phyloP scores from a whole-genome alignment of 2,329 filamentous ascomycete species.

The Daldinia eschscholtzii region DNA sequence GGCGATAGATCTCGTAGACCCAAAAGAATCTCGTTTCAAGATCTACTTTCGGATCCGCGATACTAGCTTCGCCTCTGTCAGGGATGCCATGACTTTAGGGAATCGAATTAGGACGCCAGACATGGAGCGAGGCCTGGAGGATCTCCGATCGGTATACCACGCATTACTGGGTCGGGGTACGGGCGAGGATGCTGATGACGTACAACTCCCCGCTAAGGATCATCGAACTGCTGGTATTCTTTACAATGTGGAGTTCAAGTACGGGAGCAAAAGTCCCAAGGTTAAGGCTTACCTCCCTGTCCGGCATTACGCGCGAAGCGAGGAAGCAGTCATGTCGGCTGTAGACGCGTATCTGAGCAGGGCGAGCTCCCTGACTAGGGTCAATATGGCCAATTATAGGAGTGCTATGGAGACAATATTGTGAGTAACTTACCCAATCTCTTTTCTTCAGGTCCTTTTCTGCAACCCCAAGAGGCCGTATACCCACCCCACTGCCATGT shows the following conservation, averaged over 20 bases:
- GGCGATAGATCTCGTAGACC: slow-evolving; percentile 4
- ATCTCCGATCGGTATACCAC: slow-evolving; percentile 1
- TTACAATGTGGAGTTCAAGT: slow-evolving; percentile 8
- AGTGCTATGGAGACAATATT: slow-evolving; percentile 2
- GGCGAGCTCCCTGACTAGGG: neutral
- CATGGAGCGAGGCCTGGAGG: neutral
- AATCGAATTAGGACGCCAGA: neutral
- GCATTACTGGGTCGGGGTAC: neutral
- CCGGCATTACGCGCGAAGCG: slow-evolving; percentile 5
- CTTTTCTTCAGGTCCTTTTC: neutral
- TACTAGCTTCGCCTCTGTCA: slow-evolving; percentile 7
- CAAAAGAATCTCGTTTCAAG: slow-evolving; percentile 7
- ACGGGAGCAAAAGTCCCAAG: slow-evolving; percentile 6
- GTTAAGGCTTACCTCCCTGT: slow-evolving; percentile 10
- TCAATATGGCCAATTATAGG: neutral
- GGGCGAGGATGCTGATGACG: neutral
- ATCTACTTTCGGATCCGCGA: slow-evolving; percentile 9
- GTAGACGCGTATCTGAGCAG: neutral
- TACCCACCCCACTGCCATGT: too few species aligned
- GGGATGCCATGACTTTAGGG: neutral
- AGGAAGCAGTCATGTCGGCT: slow-evolving; percentile 3
- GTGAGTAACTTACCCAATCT: neutral
- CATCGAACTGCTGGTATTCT: slow-evolving; percentile 7
- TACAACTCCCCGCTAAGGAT: slow-evolving; percentile 4
- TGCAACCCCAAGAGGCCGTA: too few species aligned